Conservation (phyloP, 148 eudicot species). For the Chenopodium formosanum region DNA sequence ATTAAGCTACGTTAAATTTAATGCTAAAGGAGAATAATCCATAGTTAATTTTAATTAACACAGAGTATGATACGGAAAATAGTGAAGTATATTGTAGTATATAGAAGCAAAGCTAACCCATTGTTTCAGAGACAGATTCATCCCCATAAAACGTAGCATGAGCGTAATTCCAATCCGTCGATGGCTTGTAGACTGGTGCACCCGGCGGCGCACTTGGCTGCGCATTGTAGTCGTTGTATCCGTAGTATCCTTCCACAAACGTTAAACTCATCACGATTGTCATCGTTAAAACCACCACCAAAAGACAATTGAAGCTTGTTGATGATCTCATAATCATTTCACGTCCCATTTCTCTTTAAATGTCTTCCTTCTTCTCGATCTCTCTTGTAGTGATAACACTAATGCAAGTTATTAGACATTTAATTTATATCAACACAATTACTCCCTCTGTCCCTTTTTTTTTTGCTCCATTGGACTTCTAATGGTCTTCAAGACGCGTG, state of each 20-base stretch:
- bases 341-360: background rate
- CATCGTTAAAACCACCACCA: background rate
- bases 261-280: background rate
- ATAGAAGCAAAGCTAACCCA: constrained; percentile 26
- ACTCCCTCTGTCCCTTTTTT: no score
- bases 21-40: background rate
- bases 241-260: constrained; percentile 14
- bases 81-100: background rate
- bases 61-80: no score
- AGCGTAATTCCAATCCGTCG: constrained; percentile 29
- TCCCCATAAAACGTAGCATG: constrained; percentile 56
- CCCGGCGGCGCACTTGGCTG: no score
- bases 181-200: background rate
- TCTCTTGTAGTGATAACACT: background rate
- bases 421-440: background rate
- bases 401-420: background rate
- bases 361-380: no score
- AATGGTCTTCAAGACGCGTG: no score
- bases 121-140: constrained; percentile 37
- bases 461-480: no score
- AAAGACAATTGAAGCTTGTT: background rate
- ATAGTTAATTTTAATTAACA: no score
- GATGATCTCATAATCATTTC: background rate
- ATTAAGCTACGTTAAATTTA: no score
- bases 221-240: background rate